Evolutionary conservation across 768 basidiomycete genomes (phyloP), one percentile per base, ranked within the genome.

Genomic region (Lentinula edodes): DNA sequence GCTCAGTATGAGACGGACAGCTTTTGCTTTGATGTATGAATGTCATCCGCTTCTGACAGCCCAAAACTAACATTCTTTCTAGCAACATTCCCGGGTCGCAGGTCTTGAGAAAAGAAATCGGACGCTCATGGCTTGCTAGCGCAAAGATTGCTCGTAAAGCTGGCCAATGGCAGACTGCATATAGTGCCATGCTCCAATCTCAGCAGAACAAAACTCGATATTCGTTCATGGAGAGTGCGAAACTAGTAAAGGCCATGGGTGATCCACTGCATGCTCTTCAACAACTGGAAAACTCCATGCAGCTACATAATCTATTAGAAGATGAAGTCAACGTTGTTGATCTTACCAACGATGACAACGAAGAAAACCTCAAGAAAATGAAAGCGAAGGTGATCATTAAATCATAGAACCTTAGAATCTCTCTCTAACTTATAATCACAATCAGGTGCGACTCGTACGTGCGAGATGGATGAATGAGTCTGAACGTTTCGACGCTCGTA

Each of bases 111-210:
- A 39, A 18, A 41, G 87, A 90, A 66, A 87, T 95, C 41, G 90
- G 93, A 3, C 81, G 83, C 52, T 87, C 93, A 0, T 99, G 97
- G 97, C 81, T 98, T 12, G 79, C 84, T 32, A 98, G 90, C 62
- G 90, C 95, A n/a, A 98, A 95, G 71, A 94, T 95, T 60, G 97
- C 97, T 38, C 80, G 97, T 38, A 99, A 98, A 70, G 91, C 95
- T 3, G 90, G 93, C 0, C 95, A 98, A 70, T 88, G 86, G 80
- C 96, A 98, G 75, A 98, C 96, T 0, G 94, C 97, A 2, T 99
- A 98, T 71, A 97, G 92, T 68, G 95, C 97, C 6, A 85, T 91
- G 64, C 80, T 99, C 0, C 97, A 99, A 73, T 93, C 95, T 0
- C 83, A 87, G 60, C 88, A 92, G 67, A 80, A 78, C 64, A 80